phyloP scores from a whole-genome alignment of 23 red algal species.

The Gracilaria vermiculophylla region DNA sequence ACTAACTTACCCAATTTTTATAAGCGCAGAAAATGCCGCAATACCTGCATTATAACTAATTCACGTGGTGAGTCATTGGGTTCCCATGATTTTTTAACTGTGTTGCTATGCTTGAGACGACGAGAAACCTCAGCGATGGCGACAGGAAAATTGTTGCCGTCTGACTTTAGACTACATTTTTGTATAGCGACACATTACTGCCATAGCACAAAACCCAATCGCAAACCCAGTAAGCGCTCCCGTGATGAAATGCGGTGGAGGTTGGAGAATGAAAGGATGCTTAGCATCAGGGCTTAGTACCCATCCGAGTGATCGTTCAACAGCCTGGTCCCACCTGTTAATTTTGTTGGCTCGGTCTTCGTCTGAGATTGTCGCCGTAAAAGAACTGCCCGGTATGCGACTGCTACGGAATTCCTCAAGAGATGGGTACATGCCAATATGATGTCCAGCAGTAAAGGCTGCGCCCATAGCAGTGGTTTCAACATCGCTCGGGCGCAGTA shows the following conservation, averaged over 20 bases:
- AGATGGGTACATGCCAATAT: constrained; percentile 56
- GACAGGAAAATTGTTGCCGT: neutral
- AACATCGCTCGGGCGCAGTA: constrained; percentile 70
- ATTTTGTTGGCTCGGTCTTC: constrained; percentile 43
- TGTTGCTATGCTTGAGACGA: neutral
- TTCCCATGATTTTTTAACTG: neutral
- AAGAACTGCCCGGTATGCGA: constrained; percentile 48
- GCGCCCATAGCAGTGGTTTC: constrained; percentile 94
- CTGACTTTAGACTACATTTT: neutral
- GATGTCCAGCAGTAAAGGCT: constrained; percentile 78
- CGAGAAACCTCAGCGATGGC: neutral
- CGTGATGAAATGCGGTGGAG: neutral
- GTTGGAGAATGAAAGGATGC: neutral
- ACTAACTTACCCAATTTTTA: neutral
- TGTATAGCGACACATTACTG: neutral
- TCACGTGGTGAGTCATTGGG: neutral
- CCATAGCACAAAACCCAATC: neutral
- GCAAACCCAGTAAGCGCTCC: neutral
- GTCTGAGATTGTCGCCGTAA: constrained; percentile 64
- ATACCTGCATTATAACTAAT: constrained; percentile 51
- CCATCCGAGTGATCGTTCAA: constrained; percentile 81
- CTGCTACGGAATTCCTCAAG: constrained; percentile 58
- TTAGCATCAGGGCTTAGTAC: neutral
- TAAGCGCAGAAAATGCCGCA: constrained; percentile 63
- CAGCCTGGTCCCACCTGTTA: constrained; percentile 67